Evolutionary conservation across 2,329 filamentous ascomycete genomes (phyloP), one percentile per base, ranked within the genome.

Genomic region (Monilinia polystroma): DNA sequence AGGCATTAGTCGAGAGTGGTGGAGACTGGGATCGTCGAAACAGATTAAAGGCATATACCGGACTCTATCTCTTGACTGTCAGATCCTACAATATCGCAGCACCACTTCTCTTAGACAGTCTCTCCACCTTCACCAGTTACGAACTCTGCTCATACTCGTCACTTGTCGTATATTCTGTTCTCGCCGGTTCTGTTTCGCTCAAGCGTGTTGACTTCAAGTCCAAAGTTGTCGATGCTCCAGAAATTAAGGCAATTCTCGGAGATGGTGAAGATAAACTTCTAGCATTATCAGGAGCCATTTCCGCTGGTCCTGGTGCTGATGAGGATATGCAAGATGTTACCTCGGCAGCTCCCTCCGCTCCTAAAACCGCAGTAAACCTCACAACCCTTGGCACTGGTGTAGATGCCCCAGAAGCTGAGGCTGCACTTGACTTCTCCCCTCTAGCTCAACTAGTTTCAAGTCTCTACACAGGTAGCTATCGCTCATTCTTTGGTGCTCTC

Each of bases 1-100:
- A 91, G 81, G 85, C 90, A 4, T 84, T 99, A 62, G 93, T 99
- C 45, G 95, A 99, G 77, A 90, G 90, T 72, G 95, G 95, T 72
- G 95, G 95, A 78, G 95, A 99, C 80, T 99, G 95, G 95, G 95
- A 99, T 79, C 91, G 95, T 71, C 90, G 95, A 78, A 99, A 99
- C 83, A 90, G 95, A 69, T 87, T 99, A 76, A 99, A 99, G 89
- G 95, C 95, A 72, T 99, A 99, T 84, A 93, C 96, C 78, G 95
- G 95, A 70, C 85, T 99, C 66, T 90, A 98, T 77, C 86, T 97
- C 67, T 88, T 99, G 72, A 98, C 94, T 32, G 87, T 95, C 72
- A 93, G 95, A 73, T 93, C 93, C 69, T 93, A 98, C 83, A 91
- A 89, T 78, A 83, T 92, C 68, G 93, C 93, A 52, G 95, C 95